Evolutionary conservation across 2,329 filamentous ascomycete genomes (phyloP).

Genomic region (Cordyceps fumosorosea): DNA sequence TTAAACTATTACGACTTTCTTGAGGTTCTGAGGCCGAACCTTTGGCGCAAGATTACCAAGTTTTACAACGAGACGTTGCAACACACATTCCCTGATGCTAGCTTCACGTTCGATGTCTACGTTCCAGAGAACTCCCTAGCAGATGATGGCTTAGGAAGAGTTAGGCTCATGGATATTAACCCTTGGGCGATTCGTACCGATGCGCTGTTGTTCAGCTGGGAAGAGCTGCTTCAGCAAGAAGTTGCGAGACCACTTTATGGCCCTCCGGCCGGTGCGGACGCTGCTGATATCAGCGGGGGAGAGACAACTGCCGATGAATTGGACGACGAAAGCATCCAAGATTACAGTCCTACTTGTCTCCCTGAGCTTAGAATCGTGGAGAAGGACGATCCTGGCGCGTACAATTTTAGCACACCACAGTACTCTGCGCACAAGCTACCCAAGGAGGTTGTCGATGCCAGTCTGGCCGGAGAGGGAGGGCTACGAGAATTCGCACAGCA

Average conservation of each 20-base stretch:
- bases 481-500: conserved; percentile 73
- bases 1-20: conserved; percentile 87
- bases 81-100: conserved; percentile 73
- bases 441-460: conserved; percentile 78
- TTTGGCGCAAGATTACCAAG: conserved; percentile 61
- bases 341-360: conserved; percentile 50
- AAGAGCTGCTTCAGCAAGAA: conserved; percentile 70
- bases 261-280: conserved; percentile 22
- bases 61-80: conserved; percentile 73
- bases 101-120: conserved; percentile 89
- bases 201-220: conserved; percentile 81
- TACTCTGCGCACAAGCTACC: conserved; percentile 96
- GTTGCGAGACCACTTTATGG: conserved; percentile 54
- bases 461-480: conserved; percentile 61
- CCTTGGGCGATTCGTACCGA: conserved; percentile 90
- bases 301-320: conserved; percentile 32
- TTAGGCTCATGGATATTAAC: conserved; percentile 90
- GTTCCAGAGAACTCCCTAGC: conserved; percentile 60
- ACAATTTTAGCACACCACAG: conserved; percentile 75
- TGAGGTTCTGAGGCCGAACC: conserved; percentile 50
- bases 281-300: conserved; percentile 31
- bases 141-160: conserved; percentile 57
- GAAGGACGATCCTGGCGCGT: conserved; percentile 81
- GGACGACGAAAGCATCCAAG: conserved; percentile 34
- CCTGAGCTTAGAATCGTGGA: conserved; percentile 79